phyloP scores from a whole-genome alignment of 768 basidiomycete species.

The Russula virescens region DNA sequence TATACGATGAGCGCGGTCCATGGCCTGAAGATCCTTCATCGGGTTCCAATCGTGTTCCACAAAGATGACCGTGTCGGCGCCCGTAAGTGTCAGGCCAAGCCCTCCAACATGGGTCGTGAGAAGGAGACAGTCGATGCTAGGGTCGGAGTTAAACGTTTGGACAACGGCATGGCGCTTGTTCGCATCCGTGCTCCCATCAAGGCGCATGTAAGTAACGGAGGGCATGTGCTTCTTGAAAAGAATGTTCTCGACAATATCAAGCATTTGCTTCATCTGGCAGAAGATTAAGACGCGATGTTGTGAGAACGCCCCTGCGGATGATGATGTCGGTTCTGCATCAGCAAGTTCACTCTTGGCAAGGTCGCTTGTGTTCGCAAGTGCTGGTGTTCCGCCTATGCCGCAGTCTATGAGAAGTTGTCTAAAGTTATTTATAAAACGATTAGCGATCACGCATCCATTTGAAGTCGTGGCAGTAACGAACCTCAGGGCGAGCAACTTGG shows the following conservation, averaged over 20 bases:
- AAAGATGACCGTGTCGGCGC: constrained; percentile 98
- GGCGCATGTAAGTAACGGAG: constrained; percentile 94
- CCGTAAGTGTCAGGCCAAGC: constrained; percentile 90
- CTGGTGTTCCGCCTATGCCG: constrained; percentile 65
- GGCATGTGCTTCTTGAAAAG: constrained; percentile 92
- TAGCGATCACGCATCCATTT: not conserved
- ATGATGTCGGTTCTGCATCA: constrained; percentile 48
- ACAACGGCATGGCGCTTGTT: constrained; percentile 95
- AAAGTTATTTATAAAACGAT: constrained; percentile 4
- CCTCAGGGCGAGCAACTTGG: constrained; percentile 89
- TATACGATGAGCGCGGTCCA: constrained; percentile 97
- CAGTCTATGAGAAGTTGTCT: constrained; percentile 95
- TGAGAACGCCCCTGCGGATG: constrained; percentile 53
- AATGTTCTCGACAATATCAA: constrained; percentile 93
- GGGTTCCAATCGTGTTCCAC: constrained; percentile 99
- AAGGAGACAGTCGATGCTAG: constrained; percentile 92
- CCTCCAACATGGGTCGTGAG: constrained; percentile 97
- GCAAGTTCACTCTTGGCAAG: constrained; percentile 61
- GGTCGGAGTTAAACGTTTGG: constrained; percentile 97
- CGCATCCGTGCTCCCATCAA: constrained; percentile 89
- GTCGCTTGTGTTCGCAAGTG: constrained; percentile 41
- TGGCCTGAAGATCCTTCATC: constrained; percentile 98
- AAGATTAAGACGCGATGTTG: constrained; percentile 99
- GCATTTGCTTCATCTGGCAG: constrained; percentile 99
- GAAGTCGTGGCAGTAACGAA: constrained; percentile 35